Evolutionary conservation across 306 rosid genomes (phyloP).

Genomic region (Cicer bijugum): DNA sequence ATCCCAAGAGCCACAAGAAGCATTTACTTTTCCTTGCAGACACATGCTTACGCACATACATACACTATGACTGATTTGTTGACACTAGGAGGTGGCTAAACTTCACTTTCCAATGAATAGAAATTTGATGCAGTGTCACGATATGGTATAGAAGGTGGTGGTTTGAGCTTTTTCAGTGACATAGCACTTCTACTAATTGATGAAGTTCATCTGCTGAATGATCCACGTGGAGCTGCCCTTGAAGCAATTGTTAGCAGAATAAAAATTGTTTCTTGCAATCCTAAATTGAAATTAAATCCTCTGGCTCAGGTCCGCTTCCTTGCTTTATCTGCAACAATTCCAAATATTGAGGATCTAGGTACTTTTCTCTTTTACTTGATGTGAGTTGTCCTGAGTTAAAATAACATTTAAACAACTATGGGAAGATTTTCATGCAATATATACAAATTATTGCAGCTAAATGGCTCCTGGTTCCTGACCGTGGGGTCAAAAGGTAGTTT

Average conservation of each 20-base stretch:
- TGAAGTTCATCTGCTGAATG: conserved; percentile 95
- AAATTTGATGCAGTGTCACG: conserved; percentile 97
- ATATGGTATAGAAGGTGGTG: conserved; percentile 75
- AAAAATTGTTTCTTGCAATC: conserved; percentile 79
- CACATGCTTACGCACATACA: not conserved
- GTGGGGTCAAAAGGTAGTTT: conserved; percentile 80
- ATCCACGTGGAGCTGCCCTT: conserved; percentile 95
- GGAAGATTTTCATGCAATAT: conserved; percentile 38
- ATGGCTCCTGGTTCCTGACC: conserved; percentile 87
- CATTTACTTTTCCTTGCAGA: conserved; percentile 9
- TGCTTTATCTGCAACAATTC: conserved; percentile 95
- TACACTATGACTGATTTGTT: conserved; percentile 40
- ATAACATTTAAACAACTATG: conserved; percentile 41
- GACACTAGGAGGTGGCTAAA: conserved; percentile 46
- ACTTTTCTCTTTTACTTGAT: conserved; percentile 47
- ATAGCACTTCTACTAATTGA: conserved; percentile 89
- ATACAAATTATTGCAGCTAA: conserved; percentile 67
- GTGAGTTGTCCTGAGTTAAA: conserved; percentile 28
- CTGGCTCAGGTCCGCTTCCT: conserved; percentile 79
- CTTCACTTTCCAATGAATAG: conserved; percentile 48
- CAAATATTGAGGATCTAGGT: conserved; percentile 97
- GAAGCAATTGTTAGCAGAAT: conserved; percentile 96
- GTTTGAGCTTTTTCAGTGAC: conserved; percentile 92
- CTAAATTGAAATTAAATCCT: conserved; percentile 72
- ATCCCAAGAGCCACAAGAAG: conserved; percentile 19